Conservation (phyloP, 805 yeast genomes). For the Debaryomyces hansenii region DNA sequence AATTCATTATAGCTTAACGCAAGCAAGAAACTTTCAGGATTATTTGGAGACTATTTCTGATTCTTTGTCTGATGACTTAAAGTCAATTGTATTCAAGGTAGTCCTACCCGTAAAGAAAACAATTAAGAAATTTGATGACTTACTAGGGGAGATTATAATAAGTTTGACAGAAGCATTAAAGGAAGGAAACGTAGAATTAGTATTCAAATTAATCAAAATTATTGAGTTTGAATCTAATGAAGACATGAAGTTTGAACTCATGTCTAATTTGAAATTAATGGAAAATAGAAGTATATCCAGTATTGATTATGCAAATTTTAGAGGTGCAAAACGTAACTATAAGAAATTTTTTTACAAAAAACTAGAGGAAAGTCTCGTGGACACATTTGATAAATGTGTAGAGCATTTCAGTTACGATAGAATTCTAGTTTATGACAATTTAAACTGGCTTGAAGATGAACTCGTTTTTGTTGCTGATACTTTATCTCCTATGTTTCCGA, state of each 20-base stretch:
- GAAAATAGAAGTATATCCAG: slow-evolving; percentile 14
- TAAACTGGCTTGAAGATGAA: slow-evolving; percentile 85
- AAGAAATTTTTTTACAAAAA: slow-evolving; percentile 58
- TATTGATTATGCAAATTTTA: slow-evolving; percentile 26
- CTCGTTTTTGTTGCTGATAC: slow-evolving; percentile 63
- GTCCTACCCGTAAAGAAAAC: slow-evolving; percentile 49
- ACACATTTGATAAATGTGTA: slow-evolving; percentile 67
- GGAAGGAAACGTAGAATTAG: slow-evolving; percentile 64
- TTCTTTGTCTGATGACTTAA: slow-evolving; percentile 58
- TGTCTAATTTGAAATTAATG: slow-evolving; percentile 24
- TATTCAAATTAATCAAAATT: slow-evolving; percentile 71
- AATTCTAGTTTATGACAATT: slow-evolving; percentile 62
- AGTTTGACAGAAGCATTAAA: slow-evolving; percentile 72
- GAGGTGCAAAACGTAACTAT: slow-evolving; percentile 55
- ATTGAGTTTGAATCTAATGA: slow-evolving; percentile 79
- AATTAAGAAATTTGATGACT: slow-evolving; percentile 58
- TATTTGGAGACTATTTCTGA: slow-evolving; percentile 59
- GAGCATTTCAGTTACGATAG: slow-evolving; percentile 49
- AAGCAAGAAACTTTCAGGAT: slow-evolving; percentile 76
- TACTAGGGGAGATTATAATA: slow-evolving; percentile 65
- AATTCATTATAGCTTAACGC: slow-evolving; percentile 69
- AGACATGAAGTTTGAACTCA: slow-evolving; percentile 55
- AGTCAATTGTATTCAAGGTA: slow-evolving; percentile 61
- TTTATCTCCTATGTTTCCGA: slow-evolving; percentile 62
- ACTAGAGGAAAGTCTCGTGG: slow-evolving; percentile 59